A percentile compares a stretch with the other conserved stretches of the same genome.
Evolutionary conservation across 2,329 filamentous ascomycete genomes (phyloP).

Genomic region (Cladosporium sp.): DNA sequence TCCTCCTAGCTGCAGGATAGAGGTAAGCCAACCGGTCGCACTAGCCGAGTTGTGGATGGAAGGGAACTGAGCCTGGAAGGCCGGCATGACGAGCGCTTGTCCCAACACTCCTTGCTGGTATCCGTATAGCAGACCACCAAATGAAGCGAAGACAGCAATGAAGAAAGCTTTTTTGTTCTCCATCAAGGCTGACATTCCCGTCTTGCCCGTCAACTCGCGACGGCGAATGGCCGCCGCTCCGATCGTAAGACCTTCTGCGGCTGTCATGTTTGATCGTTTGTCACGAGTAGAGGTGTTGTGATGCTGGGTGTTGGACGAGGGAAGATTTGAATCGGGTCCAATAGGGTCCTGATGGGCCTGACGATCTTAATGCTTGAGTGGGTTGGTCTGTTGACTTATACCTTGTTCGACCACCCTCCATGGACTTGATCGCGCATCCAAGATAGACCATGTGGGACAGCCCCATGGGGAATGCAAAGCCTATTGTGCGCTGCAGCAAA

Average conservation of each 20-base stretch:
- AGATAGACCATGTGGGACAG: neutral
- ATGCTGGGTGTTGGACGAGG: neutral
- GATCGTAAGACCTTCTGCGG: constrained; percentile 8
- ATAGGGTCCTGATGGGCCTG: neutral
- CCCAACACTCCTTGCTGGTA: constrained; percentile 58
- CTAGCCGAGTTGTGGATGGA: constrained; percentile 19
- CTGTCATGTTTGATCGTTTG: neutral
- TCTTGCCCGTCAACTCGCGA: constrained; percentile 16
- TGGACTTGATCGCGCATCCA: neutral
- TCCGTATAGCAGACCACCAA: constrained; percentile 55
- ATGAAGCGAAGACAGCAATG: constrained; percentile 19
- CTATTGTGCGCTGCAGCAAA: neutral
- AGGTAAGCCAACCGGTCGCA: constrained; percentile 22
- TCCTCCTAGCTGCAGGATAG: constrained; percentile 22
- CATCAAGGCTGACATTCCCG: constrained; percentile 14
- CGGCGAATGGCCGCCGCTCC: constrained; percentile 18
- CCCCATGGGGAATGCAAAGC: neutral
- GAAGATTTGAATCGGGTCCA: neutral
- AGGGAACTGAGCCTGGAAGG: constrained; percentile 24
- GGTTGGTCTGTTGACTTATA: neutral
- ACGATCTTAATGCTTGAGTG: neutral
- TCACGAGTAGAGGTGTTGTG: neutral
- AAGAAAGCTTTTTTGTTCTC: constrained; percentile 19
- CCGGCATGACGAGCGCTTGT: constrained; percentile 54
- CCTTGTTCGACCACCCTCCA: neutral